Evolutionary conservation across 1,284 basidiomycete genomes (phyloP).

Genomic region (Salmacisia buchloeana): DNA sequence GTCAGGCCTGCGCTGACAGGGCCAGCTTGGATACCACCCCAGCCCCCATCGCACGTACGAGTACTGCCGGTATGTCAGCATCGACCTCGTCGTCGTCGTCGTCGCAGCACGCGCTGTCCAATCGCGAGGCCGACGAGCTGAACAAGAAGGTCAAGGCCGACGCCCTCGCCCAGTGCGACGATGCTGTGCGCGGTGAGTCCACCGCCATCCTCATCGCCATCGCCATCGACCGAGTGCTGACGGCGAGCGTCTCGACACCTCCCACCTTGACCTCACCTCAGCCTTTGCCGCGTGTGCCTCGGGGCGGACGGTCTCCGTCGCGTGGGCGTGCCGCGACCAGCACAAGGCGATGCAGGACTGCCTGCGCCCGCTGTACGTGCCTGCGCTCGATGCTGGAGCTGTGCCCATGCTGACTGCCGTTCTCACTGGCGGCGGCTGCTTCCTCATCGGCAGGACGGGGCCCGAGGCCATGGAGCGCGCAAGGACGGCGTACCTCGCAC

Average conservation of each 20-base stretch:
- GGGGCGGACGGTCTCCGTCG: constrained; percentile 73
- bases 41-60: too few relatives aligned
- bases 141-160: constrained; percentile 72
- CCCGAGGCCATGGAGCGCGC: constrained; percentile 9
- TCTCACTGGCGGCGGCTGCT: background rate
- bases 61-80: background rate
- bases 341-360: constrained; percentile 71
- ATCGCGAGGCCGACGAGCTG: constrained; percentile 78
- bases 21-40: too few relatives aligned
- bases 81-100: background rate
- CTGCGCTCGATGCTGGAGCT: too few relatives aligned
- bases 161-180: constrained; percentile 72
- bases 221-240: background rate
- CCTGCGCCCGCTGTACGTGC: constrained; percentile 71
- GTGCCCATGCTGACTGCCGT: too few relatives aligned
- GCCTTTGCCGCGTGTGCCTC: constrained; percentile 72
- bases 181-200: constrained; percentile 64
- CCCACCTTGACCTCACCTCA: background rate
- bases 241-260: background rate
- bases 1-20: too few relatives aligned
- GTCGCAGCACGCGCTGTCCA: constrained; percentile 63
- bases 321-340: constrained; percentile 71
- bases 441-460: background rate
- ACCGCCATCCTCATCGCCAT: too few relatives aligned
- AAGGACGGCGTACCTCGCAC: background rate